Percentiles rank a stretch among this genome's conserved stretches.
Evolutionary conservation across 2,329 filamentous ascomycete genomes (phyloP).

Genomic region (Didymella keratinophila): DNA sequence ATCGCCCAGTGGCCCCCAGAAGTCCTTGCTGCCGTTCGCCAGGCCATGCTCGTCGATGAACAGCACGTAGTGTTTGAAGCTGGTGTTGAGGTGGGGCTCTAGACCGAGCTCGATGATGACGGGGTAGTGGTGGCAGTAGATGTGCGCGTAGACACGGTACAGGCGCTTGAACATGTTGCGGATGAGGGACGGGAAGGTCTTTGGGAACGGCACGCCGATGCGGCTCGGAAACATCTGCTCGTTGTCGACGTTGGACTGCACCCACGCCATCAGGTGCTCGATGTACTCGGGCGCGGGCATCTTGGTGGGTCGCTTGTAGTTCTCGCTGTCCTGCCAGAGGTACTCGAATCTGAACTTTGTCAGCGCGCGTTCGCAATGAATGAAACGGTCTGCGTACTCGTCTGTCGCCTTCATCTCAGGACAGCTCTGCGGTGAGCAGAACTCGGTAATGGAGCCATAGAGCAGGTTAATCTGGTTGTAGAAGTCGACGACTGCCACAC

Average conservation of each 20-base stretch:
- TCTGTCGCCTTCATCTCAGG: slow-evolving; percentile 99
- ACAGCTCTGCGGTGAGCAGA: slow-evolving; percentile 95
- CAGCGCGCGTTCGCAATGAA: neutral
- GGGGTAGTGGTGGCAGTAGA: slow-evolving; percentile 98
- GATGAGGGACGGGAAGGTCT: slow-evolving; percentile 89
- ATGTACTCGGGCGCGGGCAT: slow-evolving; percentile 98
- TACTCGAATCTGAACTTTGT: slow-evolving; percentile 80
- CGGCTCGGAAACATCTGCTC: slow-evolving; percentile 93
- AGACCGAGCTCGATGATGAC: slow-evolving; percentile 94
- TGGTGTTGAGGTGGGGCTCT: slow-evolving; percentile 97
- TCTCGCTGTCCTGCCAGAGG: slow-evolving; percentile 95
- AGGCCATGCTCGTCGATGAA: slow-evolving; percentile 97
- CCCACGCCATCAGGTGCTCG: slow-evolving; percentile 97
- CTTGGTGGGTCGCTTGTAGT: slow-evolving; percentile 95
- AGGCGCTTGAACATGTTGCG: slow-evolving; percentile 99
- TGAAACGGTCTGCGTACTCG: slow-evolving; percentile 67
- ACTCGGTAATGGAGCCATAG: slow-evolving; percentile 98
- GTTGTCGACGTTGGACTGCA: slow-evolving; percentile 94
- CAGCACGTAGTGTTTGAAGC: slow-evolving; percentile 99
- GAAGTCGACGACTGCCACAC: slow-evolving; percentile 91
- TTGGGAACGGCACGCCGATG: slow-evolving; percentile 92
- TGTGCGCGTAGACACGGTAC: slow-evolving; percentile 96
- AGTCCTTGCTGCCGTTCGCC: slow-evolving; percentile 87
- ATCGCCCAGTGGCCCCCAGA: slow-evolving; percentile 94
- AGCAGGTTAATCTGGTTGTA: slow-evolving; percentile 99